phyloP scores from a whole-genome alignment of 768 basidiomycete genomes.

The Phaffia australis region DNA sequence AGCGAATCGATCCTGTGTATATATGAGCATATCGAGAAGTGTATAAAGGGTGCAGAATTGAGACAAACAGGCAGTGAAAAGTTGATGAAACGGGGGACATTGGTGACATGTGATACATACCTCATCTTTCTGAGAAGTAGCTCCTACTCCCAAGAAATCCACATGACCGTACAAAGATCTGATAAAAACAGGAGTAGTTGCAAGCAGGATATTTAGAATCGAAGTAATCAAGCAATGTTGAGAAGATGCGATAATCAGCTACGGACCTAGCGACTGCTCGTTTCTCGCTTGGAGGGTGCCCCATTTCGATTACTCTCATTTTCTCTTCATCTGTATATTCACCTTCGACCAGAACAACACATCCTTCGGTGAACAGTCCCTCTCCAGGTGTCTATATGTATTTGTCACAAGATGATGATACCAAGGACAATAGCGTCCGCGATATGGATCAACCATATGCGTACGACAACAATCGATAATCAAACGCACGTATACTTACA shows the following conservation, averaged over 20 bases:
- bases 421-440: not conserved
- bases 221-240: not conserved
- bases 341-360: conserved; percentile 87
- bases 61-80: not conserved
- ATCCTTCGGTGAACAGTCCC: conserved; percentile 92
- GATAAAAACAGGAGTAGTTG: conserved; percentile 4
- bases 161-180: conserved; percentile 93
- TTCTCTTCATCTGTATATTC: conserved; percentile 88
- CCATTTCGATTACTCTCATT: conserved; percentile 81
- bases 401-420: conserved; percentile 29
- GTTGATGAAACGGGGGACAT: not conserved
- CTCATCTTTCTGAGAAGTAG: conserved; percentile 80
- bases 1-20: conserved; percentile 36
- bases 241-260: not conserved
- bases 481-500: conserved; percentile 43
- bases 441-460: not conserved
- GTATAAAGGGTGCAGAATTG: conserved; percentile 11
- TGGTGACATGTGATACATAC: conserved; percentile 42
- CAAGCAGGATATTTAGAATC: conserved; percentile 11
- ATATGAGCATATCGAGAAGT: not conserved
- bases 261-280: conserved; percentile 67
- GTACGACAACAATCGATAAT: not conserved
- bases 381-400: conserved; percentile 74
- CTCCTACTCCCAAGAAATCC: conserved; percentile 91
- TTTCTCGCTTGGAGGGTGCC: conserved; percentile 92